Evolutionary conservation across 306 rosid genomes (phyloP), one percentile per base, ranked within the genome.

Genomic region (Hylodesmum podocarpum): DNA sequence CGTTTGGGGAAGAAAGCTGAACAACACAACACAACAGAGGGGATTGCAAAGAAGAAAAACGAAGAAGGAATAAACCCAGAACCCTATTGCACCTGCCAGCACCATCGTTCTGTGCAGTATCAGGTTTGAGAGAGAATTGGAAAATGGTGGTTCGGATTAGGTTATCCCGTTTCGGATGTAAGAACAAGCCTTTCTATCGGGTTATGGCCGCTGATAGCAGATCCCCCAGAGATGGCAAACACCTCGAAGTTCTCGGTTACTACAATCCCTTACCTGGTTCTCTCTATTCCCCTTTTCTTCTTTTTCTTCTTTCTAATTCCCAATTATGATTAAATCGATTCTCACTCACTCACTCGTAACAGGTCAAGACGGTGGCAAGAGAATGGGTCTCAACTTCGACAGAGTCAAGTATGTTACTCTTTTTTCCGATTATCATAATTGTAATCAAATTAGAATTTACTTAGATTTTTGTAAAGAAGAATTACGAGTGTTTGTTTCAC

Each of bases 181-280:
- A 78, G 78, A 92, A 95, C 88, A 89, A 89, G 53, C 99, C 98
- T 2, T 95, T 92, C 71, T 92, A 92, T 68, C 83, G 99, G 25
- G 96, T 95, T 9, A 95, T 91, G 92, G 96, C 96, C 0, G 97
- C 97, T 2, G 93, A 95, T 83, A 91, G 98, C 77, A 86, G 97
- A 64, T 95, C 97, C 54, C 98, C 98, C 0, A 85, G 99, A 73
- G 97, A 92, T 53, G 97, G 97, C 70, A 91, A 91, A 46, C 99
- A 95, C 70, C 97, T 95, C 40, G 98, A 95, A 72, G 89, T 89
- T 71, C 83, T 92, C 3, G 98, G 97, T 14, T 92, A 90, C 86
- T 95, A 92, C 82, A 91, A 95, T 79, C 97, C 98, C 21, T 82
- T 95, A 29, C 96, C 99, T 81, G 93, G 97, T 92, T 75, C 18